Base-by-base conservation (phyloP, 495 filamentous ascomycete genomes). In the Podospora pseudocomata region DNA sequence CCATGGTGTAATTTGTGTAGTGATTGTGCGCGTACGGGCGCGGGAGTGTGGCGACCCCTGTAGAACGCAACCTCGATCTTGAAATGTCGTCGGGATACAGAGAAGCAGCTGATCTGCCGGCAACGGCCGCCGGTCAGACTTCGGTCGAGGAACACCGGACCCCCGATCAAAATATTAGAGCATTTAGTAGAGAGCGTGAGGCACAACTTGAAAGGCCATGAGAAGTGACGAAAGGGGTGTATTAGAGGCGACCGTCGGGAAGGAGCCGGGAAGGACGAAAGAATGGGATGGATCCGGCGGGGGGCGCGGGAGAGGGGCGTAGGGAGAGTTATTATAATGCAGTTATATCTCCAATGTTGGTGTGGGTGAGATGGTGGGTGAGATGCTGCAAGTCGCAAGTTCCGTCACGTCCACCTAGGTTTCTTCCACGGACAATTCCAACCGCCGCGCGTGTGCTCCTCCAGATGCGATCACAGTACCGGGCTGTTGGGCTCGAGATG, bases 81-180 rank as follows among this genome's bases (percentile, higher is more conserved):
- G 55, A 58, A 26, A 58, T 58, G 3, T 19, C 55, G 55, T 20
- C 13, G 23, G 20, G 56, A 20, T 20, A 27, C 20, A 39, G 19
- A 34, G 55, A 60, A 27, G 59, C 66, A 66, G 60, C 49, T 28
- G 26, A 20, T 30, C 39, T 27, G 60, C 20, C 44, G 49, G 60
- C 49, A 39, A 69, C 32, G 66, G 27, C 54, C 63, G 68, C 44
- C 59, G 34, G 19, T 34, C 5, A 60, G 60, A 27, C 62, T 56
- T 63, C 71, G 70, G 65, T 72, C 68, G 77, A 81, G 77, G 79
- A 81, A 81, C 80, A 68, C 78, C 81, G 80, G 79, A 82, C 75
- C 72, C 80, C 80, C 73, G 61, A 58, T 20, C 6, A 7, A 63
- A 23, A 7, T 19, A 44, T 72, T 75, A 75, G 70, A 62, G 55